Percentiles rank a stretch among this genome's conserved stretches.
Evolutionary conservation across 2,329 filamentous ascomycete genomes (phyloP).

Genomic region (Claviceps paspali): DNA sequence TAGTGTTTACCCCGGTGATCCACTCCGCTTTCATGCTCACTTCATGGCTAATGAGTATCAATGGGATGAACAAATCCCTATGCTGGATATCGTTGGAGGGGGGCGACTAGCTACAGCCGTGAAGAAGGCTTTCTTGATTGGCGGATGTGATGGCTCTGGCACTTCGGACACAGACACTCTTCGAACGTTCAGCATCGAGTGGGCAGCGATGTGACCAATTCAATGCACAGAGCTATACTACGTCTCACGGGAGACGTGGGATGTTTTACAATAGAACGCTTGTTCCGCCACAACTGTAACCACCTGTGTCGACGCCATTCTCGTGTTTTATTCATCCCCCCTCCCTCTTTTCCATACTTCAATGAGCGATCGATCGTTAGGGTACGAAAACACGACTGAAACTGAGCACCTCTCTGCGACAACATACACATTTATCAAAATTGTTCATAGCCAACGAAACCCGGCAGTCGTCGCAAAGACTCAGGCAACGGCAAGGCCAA

Average conservation of each 20-base stretch:
- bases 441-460: slow-evolving; percentile 94
- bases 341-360: not conserved
- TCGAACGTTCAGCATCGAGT: slow-evolving; percentile 75
- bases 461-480: slow-evolving; percentile 86
- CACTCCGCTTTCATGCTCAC: slow-evolving; percentile 87
- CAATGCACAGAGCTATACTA: not conserved
- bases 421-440: slow-evolving; percentile 92
- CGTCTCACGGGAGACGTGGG: not conserved
- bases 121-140: slow-evolving; percentile 88
- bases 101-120: slow-evolving; percentile 84
- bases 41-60: slow-evolving; percentile 70
- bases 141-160: slow-evolving; percentile 39
- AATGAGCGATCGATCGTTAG: not conserved
- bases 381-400: slow-evolving; percentile 90
- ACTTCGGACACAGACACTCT: slow-evolving; percentile 27
- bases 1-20: slow-evolving; percentile 89
- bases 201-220: slow-evolving; percentile 70
- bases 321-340: too few relatives aligned
- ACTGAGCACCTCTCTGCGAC: slow-evolving; percentile 71
- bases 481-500: slow-evolving; percentile 92
- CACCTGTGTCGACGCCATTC: not conserved
- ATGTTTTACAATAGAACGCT: not conserved
- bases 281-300: not conserved
- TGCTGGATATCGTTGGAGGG: slow-evolving; percentile 74
- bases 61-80: slow-evolving; percentile 77